Evolutionary conservation across 2,329 filamentous ascomycete species (phyloP), one percentile per base, ranked within the genome.

Genomic region (Colletotrichum sp.): DNA sequence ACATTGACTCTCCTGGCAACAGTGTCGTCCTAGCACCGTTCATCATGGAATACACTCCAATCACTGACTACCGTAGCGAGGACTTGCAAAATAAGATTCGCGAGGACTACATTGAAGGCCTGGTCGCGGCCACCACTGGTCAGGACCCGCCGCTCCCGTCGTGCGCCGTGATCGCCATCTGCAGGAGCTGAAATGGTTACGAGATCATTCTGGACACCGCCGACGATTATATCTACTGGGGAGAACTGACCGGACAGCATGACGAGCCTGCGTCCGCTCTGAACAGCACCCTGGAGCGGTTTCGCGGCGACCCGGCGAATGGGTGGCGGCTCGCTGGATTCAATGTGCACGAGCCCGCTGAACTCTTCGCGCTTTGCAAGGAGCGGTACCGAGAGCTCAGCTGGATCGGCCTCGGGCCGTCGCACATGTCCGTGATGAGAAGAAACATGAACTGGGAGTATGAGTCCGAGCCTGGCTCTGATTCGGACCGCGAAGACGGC

Each of bases 151-250:
- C 26, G 21, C 26, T 52, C 12, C 64, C 77, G 36, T 76, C 68
- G 9, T 78, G 77, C 60, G 73, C 68, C 44, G 9, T 49, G 21
- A 72, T 79, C 52, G 76, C 78, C 13, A 60, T 76, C 21, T 30
- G 21, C 59, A 28, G 9, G n/a, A 8, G 34, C 13, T 32, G 52
- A 13, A 68, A 34, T 62, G 76, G 74, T 2, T 79, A 77, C 59
- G 60, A 59, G 3, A 52, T 78, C 52, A 65, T 78, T 8, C 32
- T 79, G n/a, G 70, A 79, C 30, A 79, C 78, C 24, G 68, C 73
- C 2, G 76, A 78, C 26, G 74, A 74, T 24, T 67, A 57, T 18
- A n/a, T 79, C n/a, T 77, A 78, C 52, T 78, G 78, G 76, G 71
- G 4, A 8, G 34, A 8, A 16, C 15, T 1, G 34, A 36, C 34